Conservation (phyloP, 768 basidiomycete species). For the Lentinula raphanica region DNA sequence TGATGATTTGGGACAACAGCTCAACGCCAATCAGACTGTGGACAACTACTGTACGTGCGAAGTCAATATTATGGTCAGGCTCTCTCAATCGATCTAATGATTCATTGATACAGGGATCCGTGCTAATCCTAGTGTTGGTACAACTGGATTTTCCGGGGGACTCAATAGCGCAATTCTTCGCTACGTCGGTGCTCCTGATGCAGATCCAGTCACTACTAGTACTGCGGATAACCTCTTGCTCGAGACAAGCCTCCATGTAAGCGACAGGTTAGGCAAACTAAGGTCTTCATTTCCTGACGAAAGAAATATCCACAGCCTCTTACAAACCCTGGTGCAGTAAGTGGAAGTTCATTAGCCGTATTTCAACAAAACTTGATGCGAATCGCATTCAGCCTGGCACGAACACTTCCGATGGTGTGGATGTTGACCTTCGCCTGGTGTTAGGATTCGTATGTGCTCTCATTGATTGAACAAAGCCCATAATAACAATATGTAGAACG, state of each 20-base stretch:
- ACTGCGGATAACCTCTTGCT: neutral
- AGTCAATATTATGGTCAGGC: neutral
- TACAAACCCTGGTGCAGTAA: neutral
- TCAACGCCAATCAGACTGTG: slow-evolving; percentile 35
- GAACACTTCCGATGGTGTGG: neutral
- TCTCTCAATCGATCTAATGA: neutral
- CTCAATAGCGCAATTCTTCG: slow-evolving; percentile 48
- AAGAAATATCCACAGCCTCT: neutral
- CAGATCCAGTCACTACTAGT: neutral
- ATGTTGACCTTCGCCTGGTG: neutral
- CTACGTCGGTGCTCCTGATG: slow-evolving; percentile 37
- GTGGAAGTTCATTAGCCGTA: neutral
- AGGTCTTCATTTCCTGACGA: neutral
- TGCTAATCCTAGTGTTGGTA: slow-evolving; percentile 23
- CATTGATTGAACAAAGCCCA: no score
- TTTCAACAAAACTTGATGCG: neutral
- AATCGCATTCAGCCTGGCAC: neutral
- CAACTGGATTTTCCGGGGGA: slow-evolving; percentile 27
- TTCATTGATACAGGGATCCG: slow-evolving; percentile 24
- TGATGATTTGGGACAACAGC: neutral
- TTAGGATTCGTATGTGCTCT: neutral
- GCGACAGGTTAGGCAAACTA: neutral
- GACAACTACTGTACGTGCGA: slow-evolving; percentile 39
- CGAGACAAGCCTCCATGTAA: slow-evolving; percentile 1
- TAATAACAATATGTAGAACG: neutral